These are phyloP conservation scores for Stromatinia cepivora DNA, from an alignment of 2,329 filamentous ascomycete species.

Conservation along the genomic window DNA sequence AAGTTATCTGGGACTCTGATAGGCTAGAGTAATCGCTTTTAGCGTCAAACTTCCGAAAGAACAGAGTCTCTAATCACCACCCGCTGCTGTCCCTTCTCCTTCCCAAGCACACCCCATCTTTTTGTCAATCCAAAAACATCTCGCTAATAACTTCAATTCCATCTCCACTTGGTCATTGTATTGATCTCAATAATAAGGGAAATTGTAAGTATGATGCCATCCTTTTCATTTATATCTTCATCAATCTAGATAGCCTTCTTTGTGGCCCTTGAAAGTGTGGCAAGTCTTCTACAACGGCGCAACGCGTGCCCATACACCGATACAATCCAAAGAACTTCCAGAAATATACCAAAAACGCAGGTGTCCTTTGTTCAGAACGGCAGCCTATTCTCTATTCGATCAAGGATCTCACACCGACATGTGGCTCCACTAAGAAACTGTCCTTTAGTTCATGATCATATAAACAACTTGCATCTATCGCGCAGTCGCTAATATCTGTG, in stretches of 20 bases:
- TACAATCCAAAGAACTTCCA: constrained; percentile 18
- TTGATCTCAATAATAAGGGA: constrained; percentile 30
- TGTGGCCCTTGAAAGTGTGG: constrained; percentile 18
- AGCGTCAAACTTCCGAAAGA: constrained; percentile 25
- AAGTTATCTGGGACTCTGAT: constrained; percentile 21
- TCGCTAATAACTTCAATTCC: constrained; percentile 25
- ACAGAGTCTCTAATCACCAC: constrained; percentile 23
- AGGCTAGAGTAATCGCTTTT: constrained; percentile 19
- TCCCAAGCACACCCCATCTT: constrained; percentile 23
- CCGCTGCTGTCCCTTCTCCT: constrained; percentile 32
- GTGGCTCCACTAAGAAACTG: constrained; percentile 32
- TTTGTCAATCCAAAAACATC: constrained; percentile 24
- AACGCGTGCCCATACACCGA: constrained; percentile 20
- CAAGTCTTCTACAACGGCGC: constrained; percentile 23
- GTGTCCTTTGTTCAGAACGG: constrained; percentile 27
- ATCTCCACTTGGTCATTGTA: constrained; percentile 38
- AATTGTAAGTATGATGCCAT: constrained; percentile 34
- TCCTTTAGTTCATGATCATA: constrained; percentile 29
- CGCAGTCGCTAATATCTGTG: constrained; percentile 27
- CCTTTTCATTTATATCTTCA: constrained; percentile 11
- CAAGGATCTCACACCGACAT: constrained; percentile 26
- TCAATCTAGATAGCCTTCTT: constrained; percentile 6
- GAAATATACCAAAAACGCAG: constrained; percentile 6
- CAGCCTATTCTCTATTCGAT: constrained; percentile 31
- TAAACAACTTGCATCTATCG: constrained; percentile 28